A percentile compares a stretch with the other conserved stretches of the same genome.
These are phyloP conservation scores for Danielia reshetovae DNA, from an alignment of 805 yeast genomes.

Conservation along the genomic window DNA sequence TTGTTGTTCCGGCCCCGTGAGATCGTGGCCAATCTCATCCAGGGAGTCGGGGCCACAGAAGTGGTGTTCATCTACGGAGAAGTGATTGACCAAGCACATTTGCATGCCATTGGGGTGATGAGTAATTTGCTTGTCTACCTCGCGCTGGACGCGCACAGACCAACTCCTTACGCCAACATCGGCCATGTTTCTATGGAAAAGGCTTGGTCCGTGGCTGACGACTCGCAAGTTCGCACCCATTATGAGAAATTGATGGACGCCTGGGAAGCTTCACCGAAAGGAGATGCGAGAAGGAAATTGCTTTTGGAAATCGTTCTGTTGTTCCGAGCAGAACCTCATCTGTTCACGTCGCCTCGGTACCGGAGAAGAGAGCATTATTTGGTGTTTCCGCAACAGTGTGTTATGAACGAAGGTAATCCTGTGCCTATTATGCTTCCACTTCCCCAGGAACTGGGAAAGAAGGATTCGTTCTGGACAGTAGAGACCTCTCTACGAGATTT, in stretches of 20 bases:
- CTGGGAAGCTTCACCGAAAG: not conserved
- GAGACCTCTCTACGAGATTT: conserved; percentile 25
- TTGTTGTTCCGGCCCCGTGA: conserved; percentile 10
- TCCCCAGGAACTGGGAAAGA: not conserved
- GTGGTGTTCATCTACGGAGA: conserved; percentile 26
- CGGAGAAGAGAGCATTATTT: conserved; percentile 4
- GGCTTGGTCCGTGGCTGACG: conserved; percentile 32
- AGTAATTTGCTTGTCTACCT: conserved; percentile 16
- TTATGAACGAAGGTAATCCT: not conserved
- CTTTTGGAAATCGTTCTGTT: not conserved
- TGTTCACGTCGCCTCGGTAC: conserved; percentile 6
- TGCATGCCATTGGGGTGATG: conserved; percentile 19
- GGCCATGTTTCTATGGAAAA: conserved; percentile 18
- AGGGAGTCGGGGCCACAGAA: conserved; percentile 9
- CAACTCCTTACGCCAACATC: conserved; percentile 2
- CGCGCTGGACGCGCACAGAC: conserved; percentile 1
- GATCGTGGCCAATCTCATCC: conserved; percentile 12
- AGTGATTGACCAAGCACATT: conserved; percentile 23
- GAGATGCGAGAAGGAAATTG: not conserved
- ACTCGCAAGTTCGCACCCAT: conserved; percentile 18
- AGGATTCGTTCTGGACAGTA: conserved; percentile 22
- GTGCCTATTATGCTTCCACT: conserved; percentile 6
- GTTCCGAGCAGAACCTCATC: not conserved
- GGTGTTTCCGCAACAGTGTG: not conserved
- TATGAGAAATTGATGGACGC: conserved; percentile 7